Evolutionary conservation across 2,329 filamentous ascomycete genomes (phyloP).

Genomic region (Calycina marina): DNA sequence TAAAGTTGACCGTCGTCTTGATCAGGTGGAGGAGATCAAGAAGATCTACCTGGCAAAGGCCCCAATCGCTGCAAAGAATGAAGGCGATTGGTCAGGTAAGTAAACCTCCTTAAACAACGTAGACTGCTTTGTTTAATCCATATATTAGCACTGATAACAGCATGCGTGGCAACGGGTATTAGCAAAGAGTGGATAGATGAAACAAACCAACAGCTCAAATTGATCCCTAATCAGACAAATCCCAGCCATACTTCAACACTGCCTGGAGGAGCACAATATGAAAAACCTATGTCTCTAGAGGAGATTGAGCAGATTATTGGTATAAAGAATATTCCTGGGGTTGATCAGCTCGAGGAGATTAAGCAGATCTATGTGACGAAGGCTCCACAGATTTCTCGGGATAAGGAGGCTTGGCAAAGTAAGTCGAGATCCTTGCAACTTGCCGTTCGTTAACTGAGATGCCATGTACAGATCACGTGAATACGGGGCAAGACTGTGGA

Average conservation of each 20-base stretch:
- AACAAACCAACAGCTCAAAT: constrained; percentile 8
- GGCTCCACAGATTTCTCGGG: constrained; percentile 4
- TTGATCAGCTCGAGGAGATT: constrained; percentile 8
- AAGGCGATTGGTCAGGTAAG: constrained; percentile 2
- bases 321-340: constrained; percentile 8
- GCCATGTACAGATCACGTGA: no score
- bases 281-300: constrained; percentile 9
- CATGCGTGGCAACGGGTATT: constrained; percentile 5
- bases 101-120: constrained; percentile 1
- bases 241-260: constrained; percentile 6
- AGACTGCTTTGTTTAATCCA: constrained; percentile 2
- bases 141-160: constrained; percentile 1
- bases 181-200: constrained; percentile 8
- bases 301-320: constrained; percentile 7
- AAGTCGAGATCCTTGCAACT: no score
- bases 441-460: constrained; percentile 5
- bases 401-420: constrained; percentile 7
- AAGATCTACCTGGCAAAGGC: constrained; percentile 7
- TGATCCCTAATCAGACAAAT: constrained; percentile 7
- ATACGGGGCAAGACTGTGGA: no score
- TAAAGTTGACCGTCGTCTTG: constrained; percentile 4
- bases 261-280: constrained; percentile 5
- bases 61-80: constrained; percentile 1
- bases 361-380: constrained; percentile 4
- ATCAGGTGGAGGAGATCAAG: constrained; percentile 6